These are phyloP conservation scores for Exophiala sp. DNA, from an alignment of 2,329 filamentous ascomycete genomes.

Conservation along the genomic window DNA sequence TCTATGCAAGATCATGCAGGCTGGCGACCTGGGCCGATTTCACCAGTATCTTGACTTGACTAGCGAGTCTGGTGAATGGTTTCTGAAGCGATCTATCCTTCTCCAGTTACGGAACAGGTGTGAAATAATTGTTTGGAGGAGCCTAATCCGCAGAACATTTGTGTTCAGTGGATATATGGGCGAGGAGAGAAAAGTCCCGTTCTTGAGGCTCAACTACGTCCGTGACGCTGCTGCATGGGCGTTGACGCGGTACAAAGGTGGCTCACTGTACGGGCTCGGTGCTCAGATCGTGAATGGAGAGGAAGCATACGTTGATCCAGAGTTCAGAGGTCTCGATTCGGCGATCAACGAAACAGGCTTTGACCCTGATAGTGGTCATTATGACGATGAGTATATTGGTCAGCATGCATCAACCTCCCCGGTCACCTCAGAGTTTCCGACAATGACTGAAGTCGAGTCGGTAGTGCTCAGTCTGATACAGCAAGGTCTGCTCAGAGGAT, in stretches of 20 bases:
- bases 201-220: constrained; percentile 68
- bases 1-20: constrained; percentile 67
- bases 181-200: constrained; percentile 63
- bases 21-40: constrained; percentile 72
- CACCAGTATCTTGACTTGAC: constrained; percentile 61
- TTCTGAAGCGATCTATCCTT: constrained; percentile 71
- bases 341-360: constrained; percentile 26
- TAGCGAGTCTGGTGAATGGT: constrained; percentile 56
- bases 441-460: constrained; percentile 68
- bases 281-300: constrained; percentile 24
- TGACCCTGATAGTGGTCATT: constrained; percentile 20
- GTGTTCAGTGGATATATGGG: constrained; percentile 67
- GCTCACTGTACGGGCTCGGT: constrained; percentile 24
- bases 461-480: constrained; percentile 72
- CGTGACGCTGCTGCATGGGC: constrained; percentile 58
- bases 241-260: constrained; percentile 26
- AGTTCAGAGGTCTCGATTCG: constrained; percentile 41
- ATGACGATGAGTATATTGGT: constrained; percentile 21
- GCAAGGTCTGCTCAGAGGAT: constrained; percentile 78
- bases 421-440: constrained; percentile 26
- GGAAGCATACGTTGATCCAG: constrained; percentile 29
- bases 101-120: constrained; percentile 73
- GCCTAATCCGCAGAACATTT: constrained; percentile 73
- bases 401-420: constrained; percentile 7
- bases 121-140: constrained; percentile 79